These are phyloP conservation scores for Grosmannia clavigera DNA, from an alignment of 2,329 filamentous ascomycete species.

Conservation along the genomic window DNA sequence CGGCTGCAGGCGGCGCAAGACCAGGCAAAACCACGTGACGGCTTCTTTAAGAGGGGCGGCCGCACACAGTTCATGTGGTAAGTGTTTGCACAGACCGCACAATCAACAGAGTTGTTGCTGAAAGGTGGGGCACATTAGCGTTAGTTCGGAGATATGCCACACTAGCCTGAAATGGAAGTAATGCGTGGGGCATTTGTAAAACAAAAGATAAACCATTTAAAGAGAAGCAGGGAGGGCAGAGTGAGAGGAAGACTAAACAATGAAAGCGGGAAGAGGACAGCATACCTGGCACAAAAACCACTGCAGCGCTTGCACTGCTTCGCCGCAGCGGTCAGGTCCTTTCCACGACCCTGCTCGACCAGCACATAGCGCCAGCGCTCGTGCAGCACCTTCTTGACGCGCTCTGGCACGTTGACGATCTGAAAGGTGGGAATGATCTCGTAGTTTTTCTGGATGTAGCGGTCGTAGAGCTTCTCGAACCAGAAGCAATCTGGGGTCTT, in stretches of 20 bases:
- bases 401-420: constrained; percentile 91
- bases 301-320: constrained; percentile 92
- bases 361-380: constrained; percentile 95
- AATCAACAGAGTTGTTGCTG: constrained; percentile 91
- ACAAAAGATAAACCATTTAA: constrained; percentile 7
- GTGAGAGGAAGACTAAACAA: background rate
- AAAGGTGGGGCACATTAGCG: constrained; percentile 12
- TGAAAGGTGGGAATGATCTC: constrained; percentile 85
- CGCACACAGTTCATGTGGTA: constrained; percentile 98
- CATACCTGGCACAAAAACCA: constrained; percentile 82
- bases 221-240: background rate
- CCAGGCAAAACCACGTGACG: constrained; percentile 95
- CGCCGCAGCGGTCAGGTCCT: constrained; percentile 89
- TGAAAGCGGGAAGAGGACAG: constrained; percentile 11
- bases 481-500: constrained; percentile 82
- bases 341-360: constrained; percentile 84
- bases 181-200: constrained; percentile 8
- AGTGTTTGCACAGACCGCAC: constrained; percentile 84
- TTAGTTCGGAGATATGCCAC: constrained; percentile 5
- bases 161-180: constrained; percentile 10
- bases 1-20: constrained; percentile 92
- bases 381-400: constrained; percentile 90
- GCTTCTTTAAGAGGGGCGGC: constrained; percentile 86
- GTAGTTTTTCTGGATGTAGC: constrained; percentile 96
- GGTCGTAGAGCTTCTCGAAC: constrained; percentile 95